A percentile compares a stretch with the other conserved stretches of the same genome.
Evolutionary conservation across 495 filamentous ascomycete genomes (phyloP).

Genomic region (Aspergillus cristatus): DNA sequence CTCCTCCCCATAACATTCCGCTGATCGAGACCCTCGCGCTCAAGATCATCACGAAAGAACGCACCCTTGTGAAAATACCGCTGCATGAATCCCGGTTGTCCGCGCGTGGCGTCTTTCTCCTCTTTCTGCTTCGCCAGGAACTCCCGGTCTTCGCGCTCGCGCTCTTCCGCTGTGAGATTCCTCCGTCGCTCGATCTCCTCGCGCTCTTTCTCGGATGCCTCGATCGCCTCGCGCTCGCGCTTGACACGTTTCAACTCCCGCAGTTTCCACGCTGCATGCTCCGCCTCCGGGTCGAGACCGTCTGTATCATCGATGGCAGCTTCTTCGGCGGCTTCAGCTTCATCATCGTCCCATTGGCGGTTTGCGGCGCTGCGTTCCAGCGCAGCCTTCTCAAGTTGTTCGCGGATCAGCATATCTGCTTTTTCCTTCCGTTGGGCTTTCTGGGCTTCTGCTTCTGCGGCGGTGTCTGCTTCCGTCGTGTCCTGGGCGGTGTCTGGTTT

Average conservation of each 20-base stretch:
- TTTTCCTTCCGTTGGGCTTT: constrained; percentile 49
- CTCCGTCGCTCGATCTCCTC: constrained; percentile 85
- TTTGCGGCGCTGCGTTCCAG: constrained; percentile 66
- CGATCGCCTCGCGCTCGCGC: constrained; percentile 76
- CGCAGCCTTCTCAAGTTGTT: constrained; percentile 72
- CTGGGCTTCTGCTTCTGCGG: constrained; percentile 49
- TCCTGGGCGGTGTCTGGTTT: constrained; percentile 17
- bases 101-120: constrained; percentile 69
- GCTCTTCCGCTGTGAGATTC: constrained; percentile 78
- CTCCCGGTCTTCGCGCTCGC: constrained; percentile 74
- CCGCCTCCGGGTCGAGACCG: constrained; percentile 76
- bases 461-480: constrained; percentile 32
- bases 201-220: constrained; percentile 70
- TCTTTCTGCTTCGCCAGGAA: constrained; percentile 72
- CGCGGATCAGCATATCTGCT: constrained; percentile 72
- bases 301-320: constrained; percentile 78
- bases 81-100: constrained; percentile 86
- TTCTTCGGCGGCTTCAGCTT: constrained; percentile 48
- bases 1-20: constrained; percentile 72
- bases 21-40: constrained; percentile 60
- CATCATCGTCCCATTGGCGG: constrained; percentile 81
- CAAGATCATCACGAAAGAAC: constrained; percentile 78
- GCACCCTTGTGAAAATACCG: constrained; percentile 96
- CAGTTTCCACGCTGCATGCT: constrained; percentile 88
- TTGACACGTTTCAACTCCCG: constrained; percentile 83